A percentile compares a stretch with the other conserved stretches of the same genome.
Evolutionary conservation across 495 filamentous ascomycete species (phyloP).

Genomic region (Neurospora cerealis): DNA sequence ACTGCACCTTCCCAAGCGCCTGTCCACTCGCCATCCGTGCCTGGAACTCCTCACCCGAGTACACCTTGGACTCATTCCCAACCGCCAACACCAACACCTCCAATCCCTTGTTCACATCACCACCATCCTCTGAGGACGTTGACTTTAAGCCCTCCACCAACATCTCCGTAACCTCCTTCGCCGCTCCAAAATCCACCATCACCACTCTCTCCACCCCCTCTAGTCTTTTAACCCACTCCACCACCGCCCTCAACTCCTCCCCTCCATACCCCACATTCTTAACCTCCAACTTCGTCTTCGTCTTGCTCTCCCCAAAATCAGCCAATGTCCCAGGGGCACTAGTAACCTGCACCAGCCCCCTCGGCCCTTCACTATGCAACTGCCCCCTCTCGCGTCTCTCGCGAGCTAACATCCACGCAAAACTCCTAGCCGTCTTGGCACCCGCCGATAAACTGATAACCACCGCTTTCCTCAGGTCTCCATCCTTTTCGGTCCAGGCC

Average conservation of each 20-base stretch:
- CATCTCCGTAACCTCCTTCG: background rate
- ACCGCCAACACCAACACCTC: background rate
- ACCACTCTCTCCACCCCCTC: background rate
- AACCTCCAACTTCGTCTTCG: background rate
- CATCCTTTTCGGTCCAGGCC: background rate
- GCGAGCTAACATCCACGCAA: background rate
- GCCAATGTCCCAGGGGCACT: background rate
- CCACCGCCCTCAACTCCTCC: background rate
- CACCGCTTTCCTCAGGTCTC: background rate
- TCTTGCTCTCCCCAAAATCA: background rate
- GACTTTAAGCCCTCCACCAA: background rate
- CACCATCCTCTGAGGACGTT: background rate
- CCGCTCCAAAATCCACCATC: constrained; percentile 3
- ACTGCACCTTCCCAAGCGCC: background rate
- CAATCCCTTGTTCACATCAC: background rate
- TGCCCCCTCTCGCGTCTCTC: background rate
- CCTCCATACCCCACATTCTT: background rate
- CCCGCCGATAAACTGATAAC: background rate
- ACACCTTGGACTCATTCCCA: constrained; percentile 1
- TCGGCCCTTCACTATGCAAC: background rate
- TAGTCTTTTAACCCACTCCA: background rate
- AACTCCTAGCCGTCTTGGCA: background rate
- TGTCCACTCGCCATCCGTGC: background rate
- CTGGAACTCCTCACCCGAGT: background rate
- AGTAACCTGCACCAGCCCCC: background rate